Evolutionary conservation across 2,329 filamentous ascomycete genomes (phyloP).

Genomic region (Pseudocercospora crystallina): DNA sequence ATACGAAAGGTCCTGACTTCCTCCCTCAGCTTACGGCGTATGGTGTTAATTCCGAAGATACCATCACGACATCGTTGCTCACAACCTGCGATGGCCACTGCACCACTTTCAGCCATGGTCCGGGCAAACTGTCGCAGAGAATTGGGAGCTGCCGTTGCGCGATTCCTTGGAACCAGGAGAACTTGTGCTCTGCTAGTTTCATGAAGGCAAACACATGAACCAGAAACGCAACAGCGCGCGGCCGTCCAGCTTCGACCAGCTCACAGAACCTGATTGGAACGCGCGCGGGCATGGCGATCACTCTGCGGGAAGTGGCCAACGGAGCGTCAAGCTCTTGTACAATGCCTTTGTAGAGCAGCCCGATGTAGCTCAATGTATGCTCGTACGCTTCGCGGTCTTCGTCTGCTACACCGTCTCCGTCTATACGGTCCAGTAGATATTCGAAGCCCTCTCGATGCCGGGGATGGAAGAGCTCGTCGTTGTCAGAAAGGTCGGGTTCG

Average conservation of each 20-base stretch:
- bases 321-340: constrained; percentile 18
- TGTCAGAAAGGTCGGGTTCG: constrained; percentile 18
- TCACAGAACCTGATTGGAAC: constrained; percentile 20
- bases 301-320: constrained; percentile 21
- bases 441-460: constrained; percentile 16
- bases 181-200: constrained; percentile 21
- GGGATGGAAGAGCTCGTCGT: constrained; percentile 13
- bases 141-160: constrained; percentile 24
- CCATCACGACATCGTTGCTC: not conserved
- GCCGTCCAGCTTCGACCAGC: constrained; percentile 21
- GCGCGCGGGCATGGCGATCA: constrained; percentile 24
- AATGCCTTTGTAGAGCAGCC: constrained; percentile 26
- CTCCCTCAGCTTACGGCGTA: too few relatives aligned
- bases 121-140: constrained; percentile 19
- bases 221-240: constrained; percentile 25
- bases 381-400: constrained; percentile 24
- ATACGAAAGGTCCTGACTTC: too few relatives aligned
- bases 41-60: too few relatives aligned
- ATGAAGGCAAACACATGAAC: constrained; percentile 27
- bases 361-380: constrained; percentile 26
- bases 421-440: constrained; percentile 17
- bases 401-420: constrained; percentile 16
- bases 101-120: constrained; percentile 19
- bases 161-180: constrained; percentile 27
- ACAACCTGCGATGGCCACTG: constrained; percentile 24